Base-by-base conservation (phyloP, 768 basidiomycete genomes). In the Termitomyces sp. region DNA sequence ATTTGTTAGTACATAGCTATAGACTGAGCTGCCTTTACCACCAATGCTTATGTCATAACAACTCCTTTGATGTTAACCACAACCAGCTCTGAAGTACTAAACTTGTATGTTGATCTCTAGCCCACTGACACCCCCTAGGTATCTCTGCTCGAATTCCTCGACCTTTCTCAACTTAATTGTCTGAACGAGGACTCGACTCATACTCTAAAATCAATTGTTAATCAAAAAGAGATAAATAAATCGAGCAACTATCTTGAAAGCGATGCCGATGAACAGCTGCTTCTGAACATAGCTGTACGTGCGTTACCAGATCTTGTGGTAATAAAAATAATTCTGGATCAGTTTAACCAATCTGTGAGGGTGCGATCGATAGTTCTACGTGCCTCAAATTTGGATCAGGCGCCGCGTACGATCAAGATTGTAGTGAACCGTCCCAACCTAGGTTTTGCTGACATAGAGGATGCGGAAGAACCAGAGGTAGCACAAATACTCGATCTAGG, bases 301-400 rank as follows among this genome's bases (percentile, higher is more conserved):
- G 23, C 60, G 40, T 42, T 37, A 57, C 44, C 29, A 21, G 25
- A 29, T 25, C 31, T 42, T 29, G 47, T 35, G 17, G 25, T 11
- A 25, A 3, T 6, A 31, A 44, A 34, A 21, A 41, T 57, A 48
- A 42, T 53, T 21, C 21, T 53, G 19, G n/a, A 55, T 19, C 64
- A 87, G 87, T 89, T 89, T 73, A 85, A 87, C 66, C 86, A 87
- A 69, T 69, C 78, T 25, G 87, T 89, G 41, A 80, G 82, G 60
- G 69, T 90, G 48, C 83, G 82, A 56, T 80, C 83, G 35, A 73
- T 91, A 61, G 71, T 81, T 53, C 66, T 90, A 38, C 75, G 76
- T 27, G 73, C 79, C 10, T 60, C 71, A 12, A 65, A 63, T 0
- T 53, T 68, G 19, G 61, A 68, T 4, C 75, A 82, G 62, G 88